Conservation (phyloP, 2,329 filamentous ascomycete genomes). For the Hortaea werneckii region DNA sequence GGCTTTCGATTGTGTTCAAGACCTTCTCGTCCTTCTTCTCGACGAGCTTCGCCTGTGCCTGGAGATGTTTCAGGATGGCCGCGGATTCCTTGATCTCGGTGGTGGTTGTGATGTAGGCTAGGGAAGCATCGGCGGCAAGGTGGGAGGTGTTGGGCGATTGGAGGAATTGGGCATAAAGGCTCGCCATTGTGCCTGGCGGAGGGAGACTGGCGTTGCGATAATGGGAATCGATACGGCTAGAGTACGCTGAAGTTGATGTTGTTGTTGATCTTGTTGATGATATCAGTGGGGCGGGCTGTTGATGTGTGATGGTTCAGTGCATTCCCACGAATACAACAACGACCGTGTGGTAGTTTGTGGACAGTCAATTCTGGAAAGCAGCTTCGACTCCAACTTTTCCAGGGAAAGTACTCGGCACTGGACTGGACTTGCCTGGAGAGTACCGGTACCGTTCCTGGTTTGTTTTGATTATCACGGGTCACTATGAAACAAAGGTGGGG, state of each 20-base stretch:
- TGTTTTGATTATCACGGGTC: too few species aligned
- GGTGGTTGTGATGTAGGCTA: constrained; percentile 83
- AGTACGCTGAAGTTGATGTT: neutral
- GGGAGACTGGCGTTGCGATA: neutral
- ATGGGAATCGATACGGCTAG: neutral
- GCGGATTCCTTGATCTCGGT: constrained; percentile 60
- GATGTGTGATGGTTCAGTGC: neutral
- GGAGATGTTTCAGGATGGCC: constrained; percentile 75
- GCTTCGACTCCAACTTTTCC: too few species aligned
- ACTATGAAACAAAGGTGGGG: too few species aligned
- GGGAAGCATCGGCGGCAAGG: constrained; percentile 35
- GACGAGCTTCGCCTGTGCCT: constrained; percentile 59
- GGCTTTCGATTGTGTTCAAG: constrained; percentile 62
- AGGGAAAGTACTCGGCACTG: too few species aligned
- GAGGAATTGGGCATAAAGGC: constrained; percentile 37
- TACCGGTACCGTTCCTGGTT: too few species aligned
- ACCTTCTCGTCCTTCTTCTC: constrained; percentile 75
- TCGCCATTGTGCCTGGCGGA: constrained; percentile 24
- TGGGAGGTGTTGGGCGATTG: constrained; percentile 32
- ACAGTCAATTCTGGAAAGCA: neutral
- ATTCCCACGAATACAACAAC: neutral
- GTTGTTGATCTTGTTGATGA: neutral
- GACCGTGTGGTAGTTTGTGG: neutral
- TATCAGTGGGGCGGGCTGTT: neutral
- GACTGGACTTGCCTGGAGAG: too few species aligned